Conservation (phyloP, 441 rosid species). For the Daphne laureola region DNA sequence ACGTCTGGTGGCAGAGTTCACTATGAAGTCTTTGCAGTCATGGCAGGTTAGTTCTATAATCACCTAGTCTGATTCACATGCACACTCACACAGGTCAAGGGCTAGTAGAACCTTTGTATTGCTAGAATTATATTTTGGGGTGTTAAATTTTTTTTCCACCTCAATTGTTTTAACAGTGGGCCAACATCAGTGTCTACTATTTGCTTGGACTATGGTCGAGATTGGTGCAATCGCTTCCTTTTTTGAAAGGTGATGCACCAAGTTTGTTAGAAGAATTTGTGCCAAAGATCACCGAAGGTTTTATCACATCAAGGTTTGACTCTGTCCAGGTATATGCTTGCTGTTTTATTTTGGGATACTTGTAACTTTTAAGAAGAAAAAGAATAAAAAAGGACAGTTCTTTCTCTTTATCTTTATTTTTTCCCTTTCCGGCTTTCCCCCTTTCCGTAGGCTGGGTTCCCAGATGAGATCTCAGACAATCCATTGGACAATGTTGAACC, state of each 20-base stretch:
- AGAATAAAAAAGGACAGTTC: background rate
- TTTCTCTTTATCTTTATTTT: slow-evolving; percentile 6
- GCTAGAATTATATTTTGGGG: background rate
- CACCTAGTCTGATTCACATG: too few species aligned
- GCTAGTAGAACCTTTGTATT: too few species aligned
- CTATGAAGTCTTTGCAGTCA: slow-evolving; percentile 89
- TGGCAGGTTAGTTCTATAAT: slow-evolving; percentile 68
- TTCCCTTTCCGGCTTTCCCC: slow-evolving; percentile 9
- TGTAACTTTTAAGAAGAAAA: background rate
- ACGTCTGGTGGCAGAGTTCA: slow-evolving; percentile 91
- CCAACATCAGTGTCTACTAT: slow-evolving; percentile 98
- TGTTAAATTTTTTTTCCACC: background rate
- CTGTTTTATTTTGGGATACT: slow-evolving; percentile 6
- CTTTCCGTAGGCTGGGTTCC: slow-evolving; percentile 54
- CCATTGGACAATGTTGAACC: slow-evolving; percentile 96
- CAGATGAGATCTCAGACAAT: slow-evolving; percentile 81
- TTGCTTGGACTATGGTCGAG: slow-evolving; percentile 98
- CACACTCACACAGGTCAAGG: too few species aligned
- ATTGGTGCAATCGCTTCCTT: slow-evolving; percentile 88
- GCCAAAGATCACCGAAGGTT: slow-evolving; percentile 94
- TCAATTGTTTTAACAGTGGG: slow-evolving; percentile 57
- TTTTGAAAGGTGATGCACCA: slow-evolving; percentile 97
- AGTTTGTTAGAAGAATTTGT: slow-evolving; percentile 96
- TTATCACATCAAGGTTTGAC: slow-evolving; percentile 90
- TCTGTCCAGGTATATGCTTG: slow-evolving; percentile 69